Evolutionary conservation across 129 eudicot genomes (phyloP).

Genomic region (Artemisia tridentata): DNA sequence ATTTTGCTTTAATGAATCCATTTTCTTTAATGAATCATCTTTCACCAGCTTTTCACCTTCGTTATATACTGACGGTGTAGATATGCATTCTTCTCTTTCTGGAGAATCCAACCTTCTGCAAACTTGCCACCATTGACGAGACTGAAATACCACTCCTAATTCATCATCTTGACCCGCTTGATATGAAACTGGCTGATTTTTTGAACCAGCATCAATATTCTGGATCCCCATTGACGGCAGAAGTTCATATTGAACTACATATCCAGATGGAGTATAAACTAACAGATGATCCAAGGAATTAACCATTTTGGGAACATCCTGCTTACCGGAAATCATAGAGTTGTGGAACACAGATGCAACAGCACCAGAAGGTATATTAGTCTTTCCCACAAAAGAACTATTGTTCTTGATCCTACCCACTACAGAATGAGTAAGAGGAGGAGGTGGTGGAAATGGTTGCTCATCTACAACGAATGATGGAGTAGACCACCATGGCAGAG

Average conservation of each 20-base stretch:
- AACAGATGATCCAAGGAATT: constrained; percentile 47
- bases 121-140: constrained; percentile 61
- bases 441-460: constrained; percentile 42
- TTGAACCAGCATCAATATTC: constrained; percentile 33
- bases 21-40: constrained; percentile 26
- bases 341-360: constrained; percentile 53
- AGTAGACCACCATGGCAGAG: constrained; percentile 64
- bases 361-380: constrained; percentile 41
- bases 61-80: constrained; percentile 3
- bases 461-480: constrained; percentile 39
- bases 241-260: constrained; percentile 52
- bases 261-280: constrained; percentile 54
- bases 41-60: neutral
- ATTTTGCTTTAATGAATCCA: constrained; percentile 33
- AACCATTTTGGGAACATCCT: constrained; percentile 14
- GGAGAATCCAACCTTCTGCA: constrained; percentile 49
- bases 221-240: constrained; percentile 34
- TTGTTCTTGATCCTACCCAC: constrained; percentile 44
- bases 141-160: constrained; percentile 35
- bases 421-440: constrained; percentile 51
- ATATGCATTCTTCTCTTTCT: constrained; percentile 44
- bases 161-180: constrained; percentile 41
- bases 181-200: constrained; percentile 25
- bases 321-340: constrained; percentile 31
- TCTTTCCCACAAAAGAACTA: constrained; percentile 44